phyloP scores from a whole-genome alignment of 2,329 filamentous ascomycete species.

The Zarea fungicola region DNA sequence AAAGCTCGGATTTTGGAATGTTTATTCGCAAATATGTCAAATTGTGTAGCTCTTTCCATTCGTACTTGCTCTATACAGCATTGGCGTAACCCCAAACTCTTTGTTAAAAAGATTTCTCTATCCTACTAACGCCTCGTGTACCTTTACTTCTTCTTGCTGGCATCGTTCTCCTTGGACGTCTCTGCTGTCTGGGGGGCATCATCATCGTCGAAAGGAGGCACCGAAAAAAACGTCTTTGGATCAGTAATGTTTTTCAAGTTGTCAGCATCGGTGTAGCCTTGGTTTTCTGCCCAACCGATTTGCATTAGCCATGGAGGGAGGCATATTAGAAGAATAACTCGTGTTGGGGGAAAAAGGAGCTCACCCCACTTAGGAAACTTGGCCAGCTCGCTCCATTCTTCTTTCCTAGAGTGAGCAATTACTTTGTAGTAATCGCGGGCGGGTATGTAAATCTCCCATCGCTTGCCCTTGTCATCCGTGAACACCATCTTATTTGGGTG shows the following conservation, averaged over 20 bases:
- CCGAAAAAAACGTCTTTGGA: neutral
- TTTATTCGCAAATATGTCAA: too few relatives aligned
- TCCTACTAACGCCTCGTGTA: too few relatives aligned
- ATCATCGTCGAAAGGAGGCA: neutral
- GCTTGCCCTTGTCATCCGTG: neutral
- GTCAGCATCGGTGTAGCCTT: neutral
- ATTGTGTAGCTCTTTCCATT: too few relatives aligned
- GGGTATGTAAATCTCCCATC: slow-evolving; percentile 1
- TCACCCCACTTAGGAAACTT: neutral
- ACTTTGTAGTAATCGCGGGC: neutral
- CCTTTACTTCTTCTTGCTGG: neutral
- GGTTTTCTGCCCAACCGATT: neutral
- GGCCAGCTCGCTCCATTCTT: neutral
- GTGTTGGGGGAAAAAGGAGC: neutral
- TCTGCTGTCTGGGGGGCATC: neutral
- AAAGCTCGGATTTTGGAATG: too few relatives aligned
- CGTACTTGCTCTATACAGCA: too few relatives aligned
- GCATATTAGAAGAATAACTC: neutral
- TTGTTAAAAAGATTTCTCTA: too few relatives aligned
- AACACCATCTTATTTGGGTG: slow-evolving; percentile 1
- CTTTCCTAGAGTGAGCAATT: neutral
- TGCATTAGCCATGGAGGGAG: neutral
- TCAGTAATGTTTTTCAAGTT: neutral
- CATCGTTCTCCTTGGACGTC: neutral
- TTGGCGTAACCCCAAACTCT: too few relatives aligned